phyloP scores from a whole-genome alignment of 257 asterid species.

The Solanum chiquidenum region DNA sequence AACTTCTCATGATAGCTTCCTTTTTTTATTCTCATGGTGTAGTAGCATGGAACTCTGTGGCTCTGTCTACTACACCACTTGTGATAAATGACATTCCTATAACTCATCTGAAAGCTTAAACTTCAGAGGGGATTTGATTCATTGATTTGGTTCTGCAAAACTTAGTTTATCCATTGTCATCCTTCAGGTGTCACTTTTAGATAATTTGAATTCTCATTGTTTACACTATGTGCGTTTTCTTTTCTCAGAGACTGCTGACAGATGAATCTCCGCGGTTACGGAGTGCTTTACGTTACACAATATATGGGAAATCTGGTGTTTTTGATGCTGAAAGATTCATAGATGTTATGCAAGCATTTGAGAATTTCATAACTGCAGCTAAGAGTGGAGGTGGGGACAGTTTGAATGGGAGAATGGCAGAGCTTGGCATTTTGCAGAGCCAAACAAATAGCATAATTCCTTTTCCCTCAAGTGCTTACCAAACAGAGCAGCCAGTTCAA shows the following conservation, averaged over 20 bases:
- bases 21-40: not conserved
- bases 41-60: not conserved
- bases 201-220: not conserved
- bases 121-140: not conserved
- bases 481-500: constrained; percentile 55
- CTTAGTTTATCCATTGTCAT: not conserved
- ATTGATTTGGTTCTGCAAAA: not conserved
- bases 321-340: constrained; percentile 96
- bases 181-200: not conserved
- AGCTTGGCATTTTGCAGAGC: constrained; percentile 70
- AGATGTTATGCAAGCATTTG: constrained; percentile 99
- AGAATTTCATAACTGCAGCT: constrained; percentile 89
- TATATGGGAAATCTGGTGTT: constrained; percentile 88
- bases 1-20: not conserved
- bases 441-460: constrained; percentile 42
- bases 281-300: constrained; percentile 82
- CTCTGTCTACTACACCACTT: not conserved
- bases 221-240: not conserved
- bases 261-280: constrained; percentile 94
- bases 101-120: not conserved
- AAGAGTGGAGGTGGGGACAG: constrained; percentile 98
- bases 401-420: constrained; percentile 94
- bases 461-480: constrained; percentile 25
- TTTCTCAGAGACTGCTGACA: constrained; percentile 74
- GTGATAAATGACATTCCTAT: not conserved